Evolutionary conservation across 129 eudicot species (phyloP).

Genomic region (Arctium minus): DNA sequence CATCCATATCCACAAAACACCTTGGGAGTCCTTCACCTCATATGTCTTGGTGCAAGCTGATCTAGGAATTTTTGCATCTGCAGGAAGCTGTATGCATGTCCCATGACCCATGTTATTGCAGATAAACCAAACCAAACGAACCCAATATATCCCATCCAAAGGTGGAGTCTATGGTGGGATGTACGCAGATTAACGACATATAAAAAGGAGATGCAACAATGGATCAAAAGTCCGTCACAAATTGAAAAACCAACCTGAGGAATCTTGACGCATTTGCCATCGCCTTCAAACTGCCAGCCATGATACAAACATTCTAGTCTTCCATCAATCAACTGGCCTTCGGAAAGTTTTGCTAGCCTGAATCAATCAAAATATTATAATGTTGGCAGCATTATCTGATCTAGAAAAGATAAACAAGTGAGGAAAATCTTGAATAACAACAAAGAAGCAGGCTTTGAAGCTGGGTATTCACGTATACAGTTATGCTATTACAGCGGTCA

Average conservation of each 20-base stretch:
- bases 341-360: conserved; percentile 97
- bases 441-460: not conserved
- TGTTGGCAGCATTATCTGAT: not conserved
- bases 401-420: not conserved
- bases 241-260: conserved; percentile 65
- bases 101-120: not conserved
- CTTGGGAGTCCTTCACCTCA: conserved; percentile 87
- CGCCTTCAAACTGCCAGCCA: conserved; percentile 99
- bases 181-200: not conserved
- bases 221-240: not conserved
- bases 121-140: no score
- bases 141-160: no score
- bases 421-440: not conserved
- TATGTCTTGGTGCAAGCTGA: conserved; percentile 81
- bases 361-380: not conserved
- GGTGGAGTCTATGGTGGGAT: not conserved
- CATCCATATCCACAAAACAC: conserved; percentile 98
- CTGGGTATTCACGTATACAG: no score
- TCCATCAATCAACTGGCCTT: conserved; percentile 90
- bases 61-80: conserved; percentile 70
- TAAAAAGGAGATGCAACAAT: not conserved
- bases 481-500: no score
- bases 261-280: conserved; percentile 87
- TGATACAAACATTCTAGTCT: conserved; percentile 90
- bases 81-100: conserved; percentile 55